Evolutionary conservation across 177 flowering plant genomes (phyloP).

Genomic region (Telopea speciosissima): DNA sequence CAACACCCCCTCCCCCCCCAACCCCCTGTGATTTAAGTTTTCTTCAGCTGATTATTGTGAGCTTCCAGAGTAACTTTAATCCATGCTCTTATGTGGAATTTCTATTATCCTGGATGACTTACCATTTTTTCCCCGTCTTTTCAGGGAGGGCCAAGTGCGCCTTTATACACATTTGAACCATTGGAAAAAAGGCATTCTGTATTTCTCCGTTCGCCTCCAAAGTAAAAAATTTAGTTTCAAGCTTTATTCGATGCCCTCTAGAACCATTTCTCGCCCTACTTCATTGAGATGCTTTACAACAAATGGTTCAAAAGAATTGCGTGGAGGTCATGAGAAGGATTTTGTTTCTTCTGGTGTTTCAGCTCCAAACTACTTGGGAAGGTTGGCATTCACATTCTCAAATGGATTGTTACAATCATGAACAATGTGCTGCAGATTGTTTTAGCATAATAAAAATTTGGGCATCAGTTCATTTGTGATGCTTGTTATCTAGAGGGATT

Average conservation of each 20-base stretch:
- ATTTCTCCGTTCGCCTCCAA: slow-evolving; percentile 15
- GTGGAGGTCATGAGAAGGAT: slow-evolving; percentile 3
- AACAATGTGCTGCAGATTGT: not conserved
- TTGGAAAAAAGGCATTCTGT: slow-evolving; percentile 12
- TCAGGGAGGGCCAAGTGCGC: slow-evolving; percentile 29
- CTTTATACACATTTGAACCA: slow-evolving; percentile 12
- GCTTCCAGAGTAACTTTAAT: no score
- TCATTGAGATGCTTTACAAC: slow-evolving; percentile 20
- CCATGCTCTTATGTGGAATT: no score
- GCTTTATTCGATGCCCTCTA: slow-evolving; percentile 26
- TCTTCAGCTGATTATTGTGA: no score
- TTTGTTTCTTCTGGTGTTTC: slow-evolving; percentile 17
- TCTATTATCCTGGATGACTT: no score
- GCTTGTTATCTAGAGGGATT: not conserved
- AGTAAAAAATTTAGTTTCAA: slow-evolving; percentile 19
- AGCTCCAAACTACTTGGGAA: slow-evolving; percentile 17
- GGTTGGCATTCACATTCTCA: slow-evolving; percentile 18
- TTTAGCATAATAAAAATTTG: not conserved
- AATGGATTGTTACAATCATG: not conserved
- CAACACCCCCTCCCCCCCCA: no score
- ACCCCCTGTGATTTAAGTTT: no score
- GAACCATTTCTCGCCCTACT: slow-evolving; percentile 6
- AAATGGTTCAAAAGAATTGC: slow-evolving; percentile 19
- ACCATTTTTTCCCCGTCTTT: slow-evolving; percentile 8
- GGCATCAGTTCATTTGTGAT: not conserved